A percentile compares a stretch with the other conserved stretches of the same genome.
phyloP scores from a whole-genome alignment of 352 stramenopile species.

The Detonula confervacea region DNA sequence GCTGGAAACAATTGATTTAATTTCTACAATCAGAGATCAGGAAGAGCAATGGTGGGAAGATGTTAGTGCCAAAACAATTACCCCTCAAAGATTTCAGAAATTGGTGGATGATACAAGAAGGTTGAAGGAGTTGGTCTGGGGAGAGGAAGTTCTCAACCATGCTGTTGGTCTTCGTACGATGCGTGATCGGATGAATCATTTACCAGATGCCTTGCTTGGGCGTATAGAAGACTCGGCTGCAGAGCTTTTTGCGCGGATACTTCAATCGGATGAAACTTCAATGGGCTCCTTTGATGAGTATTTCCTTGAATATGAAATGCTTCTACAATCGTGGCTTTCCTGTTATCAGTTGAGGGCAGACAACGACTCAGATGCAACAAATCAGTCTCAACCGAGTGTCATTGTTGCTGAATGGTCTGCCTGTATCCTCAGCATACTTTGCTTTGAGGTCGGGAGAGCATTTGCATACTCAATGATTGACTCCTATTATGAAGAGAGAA shows the following conservation, averaged over 20 bases:
- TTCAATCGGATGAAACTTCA: slow-evolving; percentile 11
- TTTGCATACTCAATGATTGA: slow-evolving; percentile 44
- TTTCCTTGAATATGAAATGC: slow-evolving; percentile 37
- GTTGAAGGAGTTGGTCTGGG: slow-evolving; percentile 33
- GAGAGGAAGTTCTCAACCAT: slow-evolving; percentile 55
- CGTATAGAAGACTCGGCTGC: slow-evolving; percentile 45
- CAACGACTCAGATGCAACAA: slow-evolving; percentile 13
- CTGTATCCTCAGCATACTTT: slow-evolving; percentile 54
- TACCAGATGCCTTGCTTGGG: slow-evolving; percentile 31
- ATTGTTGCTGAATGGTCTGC: slow-evolving; percentile 47
- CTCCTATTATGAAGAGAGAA: slow-evolving; percentile 13
- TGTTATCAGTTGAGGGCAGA: slow-evolving; percentile 25
- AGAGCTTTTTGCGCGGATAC: slow-evolving; percentile 35
- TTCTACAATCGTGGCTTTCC: slow-evolving; percentile 40
- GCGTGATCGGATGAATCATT: slow-evolving; percentile 38
- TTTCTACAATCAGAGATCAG: slow-evolving; percentile 41
- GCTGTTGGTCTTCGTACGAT: slow-evolving; percentile 27
- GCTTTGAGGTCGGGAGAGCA: slow-evolving; percentile 48
- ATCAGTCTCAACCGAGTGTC: background rate
- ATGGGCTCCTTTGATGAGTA: slow-evolving; percentile 25
- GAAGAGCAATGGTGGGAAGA: slow-evolving; percentile 52
- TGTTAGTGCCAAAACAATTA: slow-evolving; percentile 11
- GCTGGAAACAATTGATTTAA: slow-evolving; percentile 41
- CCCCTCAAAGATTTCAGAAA: slow-evolving; percentile 19
- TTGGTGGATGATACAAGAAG: slow-evolving; percentile 41